Evolutionary conservation across 805 yeast genomes (phyloP), one percentile per base, ranked within the genome.

Genomic region (Yarrowia porcina): DNA sequence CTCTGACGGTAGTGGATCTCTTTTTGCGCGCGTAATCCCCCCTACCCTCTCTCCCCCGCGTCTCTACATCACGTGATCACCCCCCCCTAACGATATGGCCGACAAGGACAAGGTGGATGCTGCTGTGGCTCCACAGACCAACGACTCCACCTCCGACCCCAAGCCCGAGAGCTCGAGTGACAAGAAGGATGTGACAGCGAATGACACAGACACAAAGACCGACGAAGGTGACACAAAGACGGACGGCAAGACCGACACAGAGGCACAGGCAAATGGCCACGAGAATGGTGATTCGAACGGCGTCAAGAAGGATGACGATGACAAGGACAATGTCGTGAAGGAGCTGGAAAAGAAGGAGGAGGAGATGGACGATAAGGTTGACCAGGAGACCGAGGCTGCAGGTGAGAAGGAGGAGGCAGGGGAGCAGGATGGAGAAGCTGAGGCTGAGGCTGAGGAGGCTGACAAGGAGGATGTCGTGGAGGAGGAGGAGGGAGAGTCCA

Each of bases 81-180:
- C 17, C 52, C 49, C 28, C 28, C 17, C 52, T 3, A 17, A 30
- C 56, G 56, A 49, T 39, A 33, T 49, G 56, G 56, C 56, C 10
- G 56, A 49, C 56, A 32, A 49, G 56, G 39, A 49, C 39, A 11
- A 21, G 21, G 56, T 21, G 15, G 56, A 49, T 32, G 39, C 20
- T 32, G 39, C 20, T 18, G 52, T 44, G 49, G 45, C 45, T 2
- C n/a, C 44, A 15, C 44, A 20, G 44, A 25, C 49, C 32, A 17
- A 25, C 21, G 13, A 25, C 49, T 7, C 17, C 4, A 21, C 18
- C 21, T 10, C 6, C n/a, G 11, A 44, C 28, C 13, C 28, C 9
- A n/a, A 25, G 20, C 8, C 33, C 1, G 33, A 25, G 21, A 17
- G 27, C 41, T 35, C 38, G 32, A 42, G 7, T 9, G 49, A 41